Evolutionary conservation across 192 early-diverging fungal genomes (phyloP).

Genomic region (Mortierella hygrophila): DNA sequence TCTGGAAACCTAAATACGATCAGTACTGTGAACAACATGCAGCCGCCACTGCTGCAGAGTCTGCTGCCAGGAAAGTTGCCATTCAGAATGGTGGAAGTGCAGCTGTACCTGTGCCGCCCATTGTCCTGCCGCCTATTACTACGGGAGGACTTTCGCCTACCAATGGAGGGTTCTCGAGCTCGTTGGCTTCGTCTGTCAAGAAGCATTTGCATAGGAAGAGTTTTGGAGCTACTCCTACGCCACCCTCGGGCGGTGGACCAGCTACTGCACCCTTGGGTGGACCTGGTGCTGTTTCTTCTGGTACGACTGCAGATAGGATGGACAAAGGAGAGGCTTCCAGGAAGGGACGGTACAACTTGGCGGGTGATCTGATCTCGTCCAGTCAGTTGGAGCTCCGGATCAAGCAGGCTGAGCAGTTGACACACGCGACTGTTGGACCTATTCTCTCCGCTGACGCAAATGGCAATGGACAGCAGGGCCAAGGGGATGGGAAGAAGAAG

Average conservation of each 20-base stretch:
- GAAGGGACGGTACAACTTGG: slow-evolving; percentile 21
- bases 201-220: slow-evolving; percentile 1
- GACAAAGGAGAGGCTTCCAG: neutral
- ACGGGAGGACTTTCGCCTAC: neutral
- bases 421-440: slow-evolving; percentile 13
- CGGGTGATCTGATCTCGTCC: slow-evolving; percentile 42
- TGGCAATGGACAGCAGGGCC: neutral
- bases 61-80: neutral
- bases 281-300: neutral
- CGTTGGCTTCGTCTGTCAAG: neutral
- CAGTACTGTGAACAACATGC: slow-evolving; percentile 45
- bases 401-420: slow-evolving; percentile 30
- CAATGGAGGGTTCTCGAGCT: neutral
- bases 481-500: slow-evolving; percentile 21
- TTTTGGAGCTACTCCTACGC: neutral
- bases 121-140: neutral
- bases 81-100: neutral
- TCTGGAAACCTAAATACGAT: slow-evolving; percentile 86
- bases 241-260: neutral
- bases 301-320: neutral
- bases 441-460: neutral
- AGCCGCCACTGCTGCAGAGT: neutral
- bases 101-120: neutral
- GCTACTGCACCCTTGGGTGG: neutral
- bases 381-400: slow-evolving; percentile 40